Evolutionary conservation across 148 eudicot genomes (phyloP).

Genomic region (Chenopodium berlandieri): DNA sequence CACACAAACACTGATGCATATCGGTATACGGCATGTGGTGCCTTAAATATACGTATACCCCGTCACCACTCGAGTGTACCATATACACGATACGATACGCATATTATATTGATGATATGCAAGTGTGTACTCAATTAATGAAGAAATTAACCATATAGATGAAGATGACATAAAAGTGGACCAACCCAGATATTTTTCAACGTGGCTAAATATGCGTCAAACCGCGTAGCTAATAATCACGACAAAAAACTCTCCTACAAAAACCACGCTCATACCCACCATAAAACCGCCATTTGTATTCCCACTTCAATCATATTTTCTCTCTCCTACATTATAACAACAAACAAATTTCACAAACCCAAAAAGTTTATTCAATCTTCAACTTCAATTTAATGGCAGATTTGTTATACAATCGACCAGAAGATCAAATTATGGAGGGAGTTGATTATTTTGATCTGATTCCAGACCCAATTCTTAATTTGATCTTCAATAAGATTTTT

Average conservation of each 20-base stretch:
- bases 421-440: constrained; percentile 1
- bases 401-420: neutral
- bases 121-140: neutral
- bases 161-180: neutral
- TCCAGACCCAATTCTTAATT: constrained; percentile 44
- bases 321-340: neutral
- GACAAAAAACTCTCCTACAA: neutral
- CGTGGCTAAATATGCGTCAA: constrained; percentile 6
- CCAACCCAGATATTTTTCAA: neutral
- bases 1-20: neutral
- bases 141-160: neutral
- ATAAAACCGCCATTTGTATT: neutral
- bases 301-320: neutral
- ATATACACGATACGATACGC: neutral
- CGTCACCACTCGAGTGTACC: neutral
- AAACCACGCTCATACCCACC: neutral
- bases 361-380: neutral
- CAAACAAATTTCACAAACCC: neutral
- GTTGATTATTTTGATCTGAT: constrained; percentile 51
- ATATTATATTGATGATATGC: too few species aligned
- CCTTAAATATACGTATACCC: neutral
- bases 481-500: constrained; percentile 45
- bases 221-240: neutral
- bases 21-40: neutral
- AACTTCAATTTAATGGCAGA: neutral